Evolutionary conservation across 2,329 filamentous ascomycete species (phyloP).

Genomic region (Pseudogymnoascus sp.): DNA sequence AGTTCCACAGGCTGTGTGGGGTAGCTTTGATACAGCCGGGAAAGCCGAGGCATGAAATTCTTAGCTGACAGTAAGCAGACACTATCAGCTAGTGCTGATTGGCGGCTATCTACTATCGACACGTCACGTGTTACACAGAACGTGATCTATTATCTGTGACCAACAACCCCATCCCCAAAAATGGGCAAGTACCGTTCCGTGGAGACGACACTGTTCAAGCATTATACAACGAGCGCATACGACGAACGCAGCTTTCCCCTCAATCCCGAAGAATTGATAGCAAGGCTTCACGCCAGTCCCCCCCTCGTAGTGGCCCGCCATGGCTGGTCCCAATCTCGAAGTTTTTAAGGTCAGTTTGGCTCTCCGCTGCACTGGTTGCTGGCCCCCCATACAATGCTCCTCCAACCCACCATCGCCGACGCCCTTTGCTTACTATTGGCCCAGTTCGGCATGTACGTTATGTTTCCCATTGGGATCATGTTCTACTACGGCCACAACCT

Average conservation of each 20-base stretch:
- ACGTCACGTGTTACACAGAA: not conserved
- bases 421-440: not conserved
- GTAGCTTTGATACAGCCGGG: not conserved
- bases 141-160: not conserved
- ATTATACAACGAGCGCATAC: not conserved
- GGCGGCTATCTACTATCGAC: not conserved
- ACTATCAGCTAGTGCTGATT: no score
- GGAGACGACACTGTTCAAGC: not conserved
- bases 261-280: not conserved
- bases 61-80: not conserved
- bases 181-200: conserved; percentile 1
- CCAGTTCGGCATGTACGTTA: conserved; percentile 96
- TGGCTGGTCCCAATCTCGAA: conserved; percentile 86
- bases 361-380: not conserved
- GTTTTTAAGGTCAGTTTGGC: conserved; percentile 69
- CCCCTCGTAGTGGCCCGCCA: conserved; percentile 21
- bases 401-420: conserved; percentile 3
- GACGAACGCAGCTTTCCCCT: not conserved
- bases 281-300: not conserved
- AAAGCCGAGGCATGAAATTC: not conserved
- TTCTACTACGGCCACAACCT: conserved; percentile 99
- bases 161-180: not conserved
- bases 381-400: not conserved
- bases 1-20: not conserved
- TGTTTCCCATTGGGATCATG: conserved; percentile 99